Evolutionary conservation across 306 rosid genomes (phyloP).

Genomic region (Potentilla sterilis): DNA sequence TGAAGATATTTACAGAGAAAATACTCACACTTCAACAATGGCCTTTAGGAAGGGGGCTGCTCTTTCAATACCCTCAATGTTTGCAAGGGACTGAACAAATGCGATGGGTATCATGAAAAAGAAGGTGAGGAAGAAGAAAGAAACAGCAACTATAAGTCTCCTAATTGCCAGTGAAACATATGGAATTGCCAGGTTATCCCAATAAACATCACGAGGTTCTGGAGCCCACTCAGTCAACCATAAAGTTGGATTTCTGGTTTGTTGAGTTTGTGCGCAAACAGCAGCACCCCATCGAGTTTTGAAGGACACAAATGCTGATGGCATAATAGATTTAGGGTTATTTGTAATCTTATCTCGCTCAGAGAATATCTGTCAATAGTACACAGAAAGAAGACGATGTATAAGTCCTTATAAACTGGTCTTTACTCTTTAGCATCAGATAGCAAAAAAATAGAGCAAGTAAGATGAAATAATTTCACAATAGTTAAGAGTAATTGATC

Average conservation of each 20-base stretch:
- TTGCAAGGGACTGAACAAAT: constrained; percentile 91
- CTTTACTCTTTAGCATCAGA: background rate
- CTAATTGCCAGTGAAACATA: constrained; percentile 84
- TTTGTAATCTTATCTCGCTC: constrained; percentile 59
- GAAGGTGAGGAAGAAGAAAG: constrained; percentile 97
- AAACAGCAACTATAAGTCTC: constrained; percentile 75
- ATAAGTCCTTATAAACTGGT: background rate
- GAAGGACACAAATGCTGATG: constrained; percentile 95
- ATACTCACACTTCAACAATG: constrained; percentile 69
- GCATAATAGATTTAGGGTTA: constrained; percentile 61
- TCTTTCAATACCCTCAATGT: constrained; percentile 87
- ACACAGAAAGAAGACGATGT: constrained; percentile 14
- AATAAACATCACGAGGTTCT: constrained; percentile 86
- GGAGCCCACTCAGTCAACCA: constrained; percentile 99
- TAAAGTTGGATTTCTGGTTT: constrained; percentile 75
- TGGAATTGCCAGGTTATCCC: constrained; percentile 96
- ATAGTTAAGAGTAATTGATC: constrained; percentile 6
- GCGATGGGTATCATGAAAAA: constrained; percentile 99
- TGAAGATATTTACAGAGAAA: background rate
- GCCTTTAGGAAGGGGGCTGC: constrained; percentile 70
- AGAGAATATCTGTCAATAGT: constrained; percentile 54
- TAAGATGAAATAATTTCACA: background rate
- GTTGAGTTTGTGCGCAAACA: constrained; percentile 96
- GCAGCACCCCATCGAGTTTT: constrained; percentile 92
- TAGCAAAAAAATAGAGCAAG: background rate